Evolutionary conservation across 2,329 filamentous ascomycete genomes (phyloP).

Genomic region (Colletotrichum viniferum): DNA sequence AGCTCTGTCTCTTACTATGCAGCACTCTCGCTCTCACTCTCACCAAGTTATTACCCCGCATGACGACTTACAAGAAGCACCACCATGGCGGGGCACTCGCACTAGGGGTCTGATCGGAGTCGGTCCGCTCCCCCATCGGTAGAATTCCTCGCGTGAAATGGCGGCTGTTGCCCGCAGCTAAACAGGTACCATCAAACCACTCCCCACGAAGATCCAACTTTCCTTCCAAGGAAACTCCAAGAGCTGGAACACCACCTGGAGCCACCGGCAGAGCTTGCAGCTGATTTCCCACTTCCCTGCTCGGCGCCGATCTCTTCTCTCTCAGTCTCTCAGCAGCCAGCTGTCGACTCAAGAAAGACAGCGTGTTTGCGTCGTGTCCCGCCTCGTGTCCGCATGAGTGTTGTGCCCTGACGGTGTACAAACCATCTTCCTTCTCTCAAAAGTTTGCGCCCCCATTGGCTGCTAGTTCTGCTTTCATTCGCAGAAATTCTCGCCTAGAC

Average conservation of each 20-base stretch:
- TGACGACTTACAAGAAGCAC: neutral
- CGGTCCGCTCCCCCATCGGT: neutral
- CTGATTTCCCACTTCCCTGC: neutral
- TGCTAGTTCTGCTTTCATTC: neutral
- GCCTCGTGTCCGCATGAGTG: neutral
- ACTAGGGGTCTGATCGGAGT: neutral
- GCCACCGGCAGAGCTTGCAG: neutral
- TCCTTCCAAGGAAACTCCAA: neutral
- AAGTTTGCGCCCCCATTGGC: constrained; percentile 7
- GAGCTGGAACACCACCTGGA: neutral
- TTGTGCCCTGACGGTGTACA: neutral
- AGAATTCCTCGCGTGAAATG: neutral
- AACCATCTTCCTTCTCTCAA: neutral
- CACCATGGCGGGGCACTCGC: constrained; percentile 7
- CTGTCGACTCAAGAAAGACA: neutral
- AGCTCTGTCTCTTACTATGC: neutral
- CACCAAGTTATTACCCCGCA: constrained; percentile 1
- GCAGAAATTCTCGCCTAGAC: constrained; percentile 6
- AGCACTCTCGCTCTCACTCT: neutral
- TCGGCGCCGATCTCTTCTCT: neutral
- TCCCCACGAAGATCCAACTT: neutral
- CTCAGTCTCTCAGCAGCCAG: neutral
- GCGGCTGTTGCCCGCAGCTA: neutral
- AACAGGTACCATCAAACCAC: neutral
- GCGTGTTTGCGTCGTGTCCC: neutral